A percentile compares a stretch with the other conserved stretches of the same genome.
Conservation (phyloP, 106 monocot genomes). For the Acorus gramineus region DNA sequence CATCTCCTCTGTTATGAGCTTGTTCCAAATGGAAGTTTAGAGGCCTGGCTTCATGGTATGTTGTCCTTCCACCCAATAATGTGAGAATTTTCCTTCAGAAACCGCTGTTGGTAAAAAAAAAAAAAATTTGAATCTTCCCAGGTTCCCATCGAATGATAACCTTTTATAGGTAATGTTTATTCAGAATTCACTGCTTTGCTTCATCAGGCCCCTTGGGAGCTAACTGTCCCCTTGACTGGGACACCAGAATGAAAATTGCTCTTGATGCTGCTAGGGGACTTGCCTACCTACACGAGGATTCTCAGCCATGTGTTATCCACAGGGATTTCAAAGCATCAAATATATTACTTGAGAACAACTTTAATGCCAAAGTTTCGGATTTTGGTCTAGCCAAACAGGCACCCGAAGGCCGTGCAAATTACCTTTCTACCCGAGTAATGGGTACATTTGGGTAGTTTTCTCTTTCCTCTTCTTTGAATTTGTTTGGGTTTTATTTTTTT, state of each 20-base stretch:
- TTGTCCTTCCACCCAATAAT: not conserved
- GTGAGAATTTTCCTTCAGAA: no score
- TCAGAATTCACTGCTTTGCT: no score
- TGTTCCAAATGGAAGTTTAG: slow-evolving; percentile 95
- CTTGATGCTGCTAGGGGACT: slow-evolving; percentile 93
- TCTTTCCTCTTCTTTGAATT: not conserved
- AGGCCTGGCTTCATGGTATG: slow-evolving; percentile 94
- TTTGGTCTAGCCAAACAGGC: slow-evolving; percentile 98
- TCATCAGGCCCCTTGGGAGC: slow-evolving; percentile 63
- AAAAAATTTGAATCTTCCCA: no score
- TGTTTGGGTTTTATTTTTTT: no score
- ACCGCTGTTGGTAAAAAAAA: no score
- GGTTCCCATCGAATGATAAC: no score
- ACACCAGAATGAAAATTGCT: slow-evolving; percentile 97
- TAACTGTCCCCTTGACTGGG: slow-evolving; percentile 89
- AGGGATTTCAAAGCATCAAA: slow-evolving; percentile 98
- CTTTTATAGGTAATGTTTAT: not conserved
- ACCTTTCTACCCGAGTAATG: slow-evolving; percentile 98
- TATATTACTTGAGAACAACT: slow-evolving; percentile 89
- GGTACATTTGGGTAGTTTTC: slow-evolving; percentile 90
- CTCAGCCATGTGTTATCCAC: slow-evolving; percentile 98
- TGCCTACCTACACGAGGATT: slow-evolving; percentile 95
- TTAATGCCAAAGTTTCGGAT: slow-evolving; percentile 94
- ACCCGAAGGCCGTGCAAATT: slow-evolving; percentile 79
- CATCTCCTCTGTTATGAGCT: slow-evolving; percentile 94